Base-by-base conservation (phyloP, 306 rosid species). In the Quercus rubra region DNA sequence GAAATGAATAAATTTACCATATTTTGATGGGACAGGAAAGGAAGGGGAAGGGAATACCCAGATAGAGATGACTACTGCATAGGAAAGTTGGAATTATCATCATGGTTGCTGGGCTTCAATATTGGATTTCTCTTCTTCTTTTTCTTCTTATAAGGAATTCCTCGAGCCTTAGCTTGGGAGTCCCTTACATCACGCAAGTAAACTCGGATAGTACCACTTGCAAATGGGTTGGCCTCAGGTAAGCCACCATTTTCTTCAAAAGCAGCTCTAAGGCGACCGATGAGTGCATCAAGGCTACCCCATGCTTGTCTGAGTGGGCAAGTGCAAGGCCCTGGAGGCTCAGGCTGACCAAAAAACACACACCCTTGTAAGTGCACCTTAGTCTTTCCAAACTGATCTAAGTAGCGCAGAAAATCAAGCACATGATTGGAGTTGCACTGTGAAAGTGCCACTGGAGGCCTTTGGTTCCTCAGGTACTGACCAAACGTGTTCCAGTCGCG, bases 271-370 rank as follows among this genome's bases (percentile, higher is more conserved):
- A 89, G 88, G 23, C 92, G 84, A 59, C 92, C 92, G 57, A 89
- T 82, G 72, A 89, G 90, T 1, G 92, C 92, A 31, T 89, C 92
- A 0, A 89, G 90, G 84, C 92, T 89, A 4, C 92, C 92, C 92
- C 92, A 89, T n/a, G 92, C 92, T 83, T 89, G 92, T 59, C 85
- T 81, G 5, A 89, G 89, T 0, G 90, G 90, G 63, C 92, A 89
- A 68, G 87, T 78, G 58, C 92, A 89, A 38, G 92, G 92, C 0
- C 87, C 87, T 0, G 92, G 83, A 1, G 92, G 92, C 71, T 89
- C 88, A 0, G 90, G 83, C 74, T 86, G 87, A 23, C 92, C 92
- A n/a, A 86, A 89, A 35, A 82, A 89, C 18, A 77, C 82, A 55
- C 92, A 89, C 30, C 88, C 90, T 82, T 84, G 86, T 13, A 69